These are phyloP conservation scores for Bipolaris victoriae DNA, from an alignment of 2,329 filamentous ascomycete species.

Conservation along the genomic window DNA sequence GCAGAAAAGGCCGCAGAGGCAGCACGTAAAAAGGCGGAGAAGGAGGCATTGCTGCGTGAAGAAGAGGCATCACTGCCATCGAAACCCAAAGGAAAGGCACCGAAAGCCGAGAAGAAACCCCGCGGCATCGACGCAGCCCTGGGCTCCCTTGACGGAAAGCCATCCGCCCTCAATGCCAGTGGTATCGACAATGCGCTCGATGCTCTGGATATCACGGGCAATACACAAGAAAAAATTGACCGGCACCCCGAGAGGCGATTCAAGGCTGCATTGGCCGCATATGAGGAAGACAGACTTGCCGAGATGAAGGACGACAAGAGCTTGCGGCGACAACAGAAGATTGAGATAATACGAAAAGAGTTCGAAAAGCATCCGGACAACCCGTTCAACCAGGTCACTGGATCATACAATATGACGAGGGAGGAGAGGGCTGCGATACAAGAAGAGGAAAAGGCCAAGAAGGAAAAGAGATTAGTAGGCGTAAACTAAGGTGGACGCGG, in stretches of 20 bases:
- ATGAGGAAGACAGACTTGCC: too few relatives aligned
- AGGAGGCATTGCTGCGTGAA: conserved; percentile 78
- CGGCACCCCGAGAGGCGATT: conserved; percentile 86
- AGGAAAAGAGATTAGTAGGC: conserved; percentile 69
- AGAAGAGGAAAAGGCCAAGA: conserved; percentile 71
- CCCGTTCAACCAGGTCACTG: conserved; percentile 86
- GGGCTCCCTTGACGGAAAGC: conserved; percentile 48
- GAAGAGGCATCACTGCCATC: conserved; percentile 75
- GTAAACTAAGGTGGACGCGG: conserved; percentile 9
- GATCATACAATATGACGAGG: conserved; percentile 75
- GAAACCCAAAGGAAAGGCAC: conserved; percentile 72
- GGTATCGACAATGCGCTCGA: conserved; percentile 95
- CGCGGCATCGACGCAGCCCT: conserved; percentile 72
- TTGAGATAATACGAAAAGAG: conserved; percentile 81
- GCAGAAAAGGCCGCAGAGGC: conserved; percentile 82
- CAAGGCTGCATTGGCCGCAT: conserved; percentile 83
- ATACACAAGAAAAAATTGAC: conserved; percentile 75
- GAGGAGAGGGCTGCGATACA: conserved; percentile 75
- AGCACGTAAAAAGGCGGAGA: conserved; percentile 89
- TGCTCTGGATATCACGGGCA: conserved; percentile 72
- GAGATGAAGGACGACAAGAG: conserved; percentile 86
- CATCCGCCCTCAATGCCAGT: conserved; percentile 73
- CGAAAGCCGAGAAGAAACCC: conserved; percentile 60
- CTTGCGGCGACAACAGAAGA: conserved; percentile 80
- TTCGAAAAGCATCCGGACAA: conserved; percentile 96